Evolutionary conservation across 1,139 yeast species (phyloP).

Genomic region (Yamadazyma atlantica): DNA sequence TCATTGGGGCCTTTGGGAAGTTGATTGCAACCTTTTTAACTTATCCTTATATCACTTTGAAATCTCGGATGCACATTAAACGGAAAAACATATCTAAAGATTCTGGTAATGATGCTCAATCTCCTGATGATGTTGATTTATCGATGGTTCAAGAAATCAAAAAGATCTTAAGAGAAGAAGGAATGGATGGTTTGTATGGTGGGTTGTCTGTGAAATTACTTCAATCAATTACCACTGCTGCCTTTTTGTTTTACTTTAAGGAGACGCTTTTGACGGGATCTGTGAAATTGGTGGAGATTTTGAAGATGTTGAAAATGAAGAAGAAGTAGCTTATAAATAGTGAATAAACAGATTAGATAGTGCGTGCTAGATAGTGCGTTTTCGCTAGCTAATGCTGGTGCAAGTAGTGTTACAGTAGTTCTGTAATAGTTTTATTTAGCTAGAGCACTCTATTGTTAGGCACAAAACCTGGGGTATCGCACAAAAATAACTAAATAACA

Average conservation of each 20-base stretch:
- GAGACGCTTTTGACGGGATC: slow-evolving; percentile 71
- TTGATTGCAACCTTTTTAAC: slow-evolving; percentile 83
- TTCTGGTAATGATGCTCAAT: slow-evolving; percentile 11
- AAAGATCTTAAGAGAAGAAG: slow-evolving; percentile 65
- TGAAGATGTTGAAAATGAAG: slow-evolving; percentile 27
- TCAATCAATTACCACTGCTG: slow-evolving; percentile 86
- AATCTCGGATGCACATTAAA: slow-evolving; percentile 81
- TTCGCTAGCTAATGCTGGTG: too few species aligned
- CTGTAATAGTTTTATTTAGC: too few species aligned
- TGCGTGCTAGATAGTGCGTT: background rate
- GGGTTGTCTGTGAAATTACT: slow-evolving; percentile 78
- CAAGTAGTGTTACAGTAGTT: too few species aligned
- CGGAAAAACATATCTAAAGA: slow-evolving; percentile 30
- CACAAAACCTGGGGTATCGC: too few species aligned
- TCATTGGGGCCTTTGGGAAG: slow-evolving; percentile 88
- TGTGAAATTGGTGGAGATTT: slow-evolving; percentile 42
- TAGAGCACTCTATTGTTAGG: too few species aligned
- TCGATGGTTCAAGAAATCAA: slow-evolving; percentile 46
- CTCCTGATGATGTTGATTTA: slow-evolving; percentile 21
- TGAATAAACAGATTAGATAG: background rate
- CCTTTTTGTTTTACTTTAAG: slow-evolving; percentile 86
- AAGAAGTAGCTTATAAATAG: background rate
- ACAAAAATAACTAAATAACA: too few species aligned
- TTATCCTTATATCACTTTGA: slow-evolving; percentile 87
- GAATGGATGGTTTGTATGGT: slow-evolving; percentile 73